Evolutionary conservation across 305 asterid species (phyloP), one percentile per base, ranked within the genome.

Genomic region (Caryopteris hybrid): DNA sequence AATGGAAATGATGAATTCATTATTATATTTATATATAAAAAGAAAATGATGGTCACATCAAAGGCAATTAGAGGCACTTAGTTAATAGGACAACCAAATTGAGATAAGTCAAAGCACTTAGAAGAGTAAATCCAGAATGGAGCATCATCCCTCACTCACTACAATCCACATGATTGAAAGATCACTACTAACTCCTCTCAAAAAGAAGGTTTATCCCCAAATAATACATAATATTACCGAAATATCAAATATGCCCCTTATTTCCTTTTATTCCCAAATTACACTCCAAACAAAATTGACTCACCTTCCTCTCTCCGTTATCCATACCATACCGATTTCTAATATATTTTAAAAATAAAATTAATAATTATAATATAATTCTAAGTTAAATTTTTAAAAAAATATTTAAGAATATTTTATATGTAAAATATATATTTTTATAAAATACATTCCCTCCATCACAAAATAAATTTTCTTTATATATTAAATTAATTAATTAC

Each of bases 101-200:
- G 34, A 46, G 25, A 57, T 47, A 56, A 18, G 68, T 65, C 72
- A 57, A 65, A 46, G 31, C 55, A 64, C 6, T 23, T 33, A 18
- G 41, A 45, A 42, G 43, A n/a, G 12, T 5, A 21, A 42, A 55
- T 64, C 67, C 61, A 34, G 39, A 9, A 36, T 11, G 34, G 34
- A 34, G 3, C 61, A 52, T 61, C 70, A 64, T 13, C 53, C 64
- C 58, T 41, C 70, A 66, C 78, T 48, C 66, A 67, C 80, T 74
- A 80, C 80, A 70, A 68, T 70, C 89, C 87, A 84, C 89, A 76
- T 82, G 86, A 73, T 79, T 71, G 78, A 74, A 79, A 76, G 59
- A 80, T 80, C 77, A n/a, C n/a, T n/a, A 70, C 71, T 21, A 50
- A 59, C 76, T 69, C 73, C 72, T 64, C 56, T 64, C 73, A n/a